These are phyloP conservation scores for Medicago ruthenica DNA, from an alignment of 306 rosid species.

Conservation along the genomic window DNA sequence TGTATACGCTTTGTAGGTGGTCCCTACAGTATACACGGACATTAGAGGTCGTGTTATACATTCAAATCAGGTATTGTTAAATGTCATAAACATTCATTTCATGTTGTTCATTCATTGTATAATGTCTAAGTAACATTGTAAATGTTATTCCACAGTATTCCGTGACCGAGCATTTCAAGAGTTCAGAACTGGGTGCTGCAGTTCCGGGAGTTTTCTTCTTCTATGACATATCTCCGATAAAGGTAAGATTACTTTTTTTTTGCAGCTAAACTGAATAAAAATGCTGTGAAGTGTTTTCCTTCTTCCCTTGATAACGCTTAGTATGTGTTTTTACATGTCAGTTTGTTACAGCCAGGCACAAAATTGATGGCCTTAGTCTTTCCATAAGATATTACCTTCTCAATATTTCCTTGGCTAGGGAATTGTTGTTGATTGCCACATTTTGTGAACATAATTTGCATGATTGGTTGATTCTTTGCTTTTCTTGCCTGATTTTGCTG, in stretches of 20 bases:
- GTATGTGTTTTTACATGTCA: not conserved
- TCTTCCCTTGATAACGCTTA: not conserved
- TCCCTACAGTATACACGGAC: conserved; percentile 77
- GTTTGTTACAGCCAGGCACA: not conserved
- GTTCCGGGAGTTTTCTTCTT: conserved; percentile 83
- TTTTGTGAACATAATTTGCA: not conserved
- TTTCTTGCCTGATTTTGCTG: not conserved
- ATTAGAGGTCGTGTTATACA: conserved; percentile 65
- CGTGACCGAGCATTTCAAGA: conserved; percentile 89
- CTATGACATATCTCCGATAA: conserved; percentile 87
- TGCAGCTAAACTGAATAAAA: conserved; percentile 31
- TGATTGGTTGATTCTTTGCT: not conserved
- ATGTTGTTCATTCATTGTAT: conserved; percentile 19
- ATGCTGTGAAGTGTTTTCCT: conserved; percentile 25
- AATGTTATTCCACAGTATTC: conserved; percentile 73
- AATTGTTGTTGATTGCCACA: not conserved
- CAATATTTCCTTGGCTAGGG: not conserved
- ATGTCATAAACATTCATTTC: conserved; percentile 31
- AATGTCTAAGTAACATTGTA: conserved; percentile 35
- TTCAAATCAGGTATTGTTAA: conserved; percentile 83
- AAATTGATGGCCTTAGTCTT: not conserved
- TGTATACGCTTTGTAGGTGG: conserved; percentile 64
- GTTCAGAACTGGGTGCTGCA: conserved; percentile 60
- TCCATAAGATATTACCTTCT: not conserved
- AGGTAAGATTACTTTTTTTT: conserved; percentile 55